Conservation (phyloP, 306 rosid species). For the Styphnolobium japonicum region DNA sequence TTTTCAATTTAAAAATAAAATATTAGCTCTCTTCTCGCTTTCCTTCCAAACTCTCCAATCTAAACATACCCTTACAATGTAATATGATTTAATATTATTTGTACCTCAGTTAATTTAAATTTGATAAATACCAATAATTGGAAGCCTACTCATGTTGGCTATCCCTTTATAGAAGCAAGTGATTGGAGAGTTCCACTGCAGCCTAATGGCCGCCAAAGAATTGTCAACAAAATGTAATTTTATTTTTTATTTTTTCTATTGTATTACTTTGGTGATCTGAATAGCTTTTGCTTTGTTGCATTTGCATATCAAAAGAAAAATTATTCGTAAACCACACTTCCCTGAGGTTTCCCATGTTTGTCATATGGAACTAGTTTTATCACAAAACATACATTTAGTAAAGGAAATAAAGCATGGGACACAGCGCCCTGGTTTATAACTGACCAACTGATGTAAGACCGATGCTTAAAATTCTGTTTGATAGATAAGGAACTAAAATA, state of each 20-base stretch:
- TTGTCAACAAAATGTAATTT: slow-evolving; percentile 7
- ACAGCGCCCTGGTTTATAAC: too few relatives aligned
- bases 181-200: too few relatives aligned
- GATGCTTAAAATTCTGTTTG: background rate
- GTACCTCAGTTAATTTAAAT: background rate
- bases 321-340: background rate
- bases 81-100: background rate
- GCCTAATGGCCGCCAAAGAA: slow-evolving; percentile 11
- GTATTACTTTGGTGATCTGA: background rate
- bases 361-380: background rate
- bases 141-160: background rate
- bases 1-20: too few relatives aligned
- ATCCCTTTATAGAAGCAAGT: background rate
- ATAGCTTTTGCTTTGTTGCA: background rate
- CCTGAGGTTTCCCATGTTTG: background rate
- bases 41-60: too few relatives aligned
- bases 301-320: background rate
- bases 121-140: background rate
- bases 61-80: too few relatives aligned
- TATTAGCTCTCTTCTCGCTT: too few relatives aligned
- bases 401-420: too few relatives aligned
- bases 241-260: background rate
- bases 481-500: background rate
- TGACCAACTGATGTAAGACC: background rate
- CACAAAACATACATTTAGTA: too few relatives aligned